These are phyloP conservation scores for Angomonas ambiguus DNA, from an alignment of 208 protist genomes.

Conservation along the genomic window DNA sequence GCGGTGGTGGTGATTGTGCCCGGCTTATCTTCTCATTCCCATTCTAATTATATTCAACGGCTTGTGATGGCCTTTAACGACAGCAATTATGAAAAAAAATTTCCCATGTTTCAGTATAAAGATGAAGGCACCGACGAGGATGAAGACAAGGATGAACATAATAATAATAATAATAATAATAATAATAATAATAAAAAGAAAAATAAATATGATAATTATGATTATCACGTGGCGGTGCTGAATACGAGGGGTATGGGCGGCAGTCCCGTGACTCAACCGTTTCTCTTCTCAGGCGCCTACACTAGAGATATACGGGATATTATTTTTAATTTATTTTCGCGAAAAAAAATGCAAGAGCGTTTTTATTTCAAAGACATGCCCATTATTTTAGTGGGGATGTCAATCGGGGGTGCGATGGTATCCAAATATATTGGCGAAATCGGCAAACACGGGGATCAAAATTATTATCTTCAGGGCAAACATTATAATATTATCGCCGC, in stretches of 20 bases:
- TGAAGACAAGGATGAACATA: no score
- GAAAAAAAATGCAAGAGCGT: constrained; percentile 17
- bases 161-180: no score
- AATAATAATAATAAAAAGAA: neutral
- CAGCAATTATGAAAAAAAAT: no score
- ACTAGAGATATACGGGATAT: constrained; percentile 46
- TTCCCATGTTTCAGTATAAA: no score
- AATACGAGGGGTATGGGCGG: constrained; percentile 51
- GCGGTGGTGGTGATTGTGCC: constrained; percentile 52
- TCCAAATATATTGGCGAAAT: constrained; percentile 66
- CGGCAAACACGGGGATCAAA: constrained; percentile 23
- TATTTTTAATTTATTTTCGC: constrained; percentile 26
- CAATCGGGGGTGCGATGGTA: constrained; percentile 44
- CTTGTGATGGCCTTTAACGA: constrained; percentile 23
- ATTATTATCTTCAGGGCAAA: neutral
- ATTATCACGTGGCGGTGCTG: constrained; percentile 45
- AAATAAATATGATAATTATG: neutral
- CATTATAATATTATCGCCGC: constrained; percentile 29
- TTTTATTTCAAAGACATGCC: constrained; percentile 21
- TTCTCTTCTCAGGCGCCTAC: constrained; percentile 47
- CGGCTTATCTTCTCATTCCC: constrained; percentile 35
- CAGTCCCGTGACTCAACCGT: constrained; percentile 31
- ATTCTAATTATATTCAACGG: constrained; percentile 39
- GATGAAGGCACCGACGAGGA: no score
- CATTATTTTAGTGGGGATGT: constrained; percentile 46